phyloP scores from a whole-genome alignment of 805 yeast species.

The Barnettozyma populi region DNA sequence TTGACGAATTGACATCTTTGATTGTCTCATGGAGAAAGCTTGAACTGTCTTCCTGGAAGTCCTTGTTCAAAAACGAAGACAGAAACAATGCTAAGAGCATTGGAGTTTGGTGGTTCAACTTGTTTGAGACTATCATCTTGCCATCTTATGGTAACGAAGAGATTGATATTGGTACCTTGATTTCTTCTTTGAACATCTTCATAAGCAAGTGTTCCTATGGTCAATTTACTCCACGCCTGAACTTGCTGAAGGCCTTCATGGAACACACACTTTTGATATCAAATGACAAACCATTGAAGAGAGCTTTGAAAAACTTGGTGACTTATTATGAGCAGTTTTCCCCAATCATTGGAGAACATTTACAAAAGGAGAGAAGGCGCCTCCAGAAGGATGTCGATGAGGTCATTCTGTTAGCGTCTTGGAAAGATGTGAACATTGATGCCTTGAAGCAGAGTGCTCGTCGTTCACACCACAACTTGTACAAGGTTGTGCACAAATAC shows the following conservation, averaged over 20 bases:
- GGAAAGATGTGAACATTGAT: conserved; percentile 94
- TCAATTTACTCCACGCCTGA: conserved; percentile 57
- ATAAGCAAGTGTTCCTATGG: conserved; percentile 74
- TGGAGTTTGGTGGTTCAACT: conserved; percentile 88
- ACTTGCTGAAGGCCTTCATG: conserved; percentile 58
- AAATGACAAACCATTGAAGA: conserved; percentile 22
- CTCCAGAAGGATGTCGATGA: conserved; percentile 80
- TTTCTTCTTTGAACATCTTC: conserved; percentile 66
- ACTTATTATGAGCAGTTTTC: conserved; percentile 64
- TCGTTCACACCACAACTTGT: conserved; percentile 77
- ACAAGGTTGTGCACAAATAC: conserved; percentile 79
- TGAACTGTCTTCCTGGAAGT: conserved; percentile 83
- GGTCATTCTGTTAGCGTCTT: conserved; percentile 82
- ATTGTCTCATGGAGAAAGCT: conserved; percentile 89
- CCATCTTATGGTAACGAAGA: conserved; percentile 36
- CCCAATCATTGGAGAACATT: conserved; percentile 39
- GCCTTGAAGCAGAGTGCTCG: conserved; percentile 93
- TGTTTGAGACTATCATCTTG: conserved; percentile 73
- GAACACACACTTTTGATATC: conserved; percentile 40
- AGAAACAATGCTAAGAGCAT: conserved; percentile 38
- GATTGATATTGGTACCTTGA: conserved; percentile 30
- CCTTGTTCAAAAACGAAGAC: conserved; percentile 65
- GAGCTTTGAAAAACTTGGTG: conserved; percentile 52
- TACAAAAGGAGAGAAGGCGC: conserved; percentile 42
- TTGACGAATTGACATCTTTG: conserved; percentile 54